These are phyloP conservation scores for Setaria italica DNA, from an alignment of 202 grass and related monocot genomes.

Conservation along the genomic window DNA sequence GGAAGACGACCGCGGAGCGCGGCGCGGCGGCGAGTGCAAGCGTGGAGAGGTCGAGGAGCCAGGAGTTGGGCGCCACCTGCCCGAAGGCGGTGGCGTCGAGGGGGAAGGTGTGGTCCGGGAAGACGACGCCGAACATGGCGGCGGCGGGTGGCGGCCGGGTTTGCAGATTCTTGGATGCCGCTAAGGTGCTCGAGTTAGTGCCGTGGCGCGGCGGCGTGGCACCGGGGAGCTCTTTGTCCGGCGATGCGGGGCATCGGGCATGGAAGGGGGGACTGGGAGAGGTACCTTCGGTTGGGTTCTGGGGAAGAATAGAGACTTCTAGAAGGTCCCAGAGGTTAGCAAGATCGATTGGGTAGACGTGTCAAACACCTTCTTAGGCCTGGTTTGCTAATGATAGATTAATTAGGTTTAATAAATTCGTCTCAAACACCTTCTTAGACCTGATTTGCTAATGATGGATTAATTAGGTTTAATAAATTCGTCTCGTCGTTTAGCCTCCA, in stretches of 20 bases:
- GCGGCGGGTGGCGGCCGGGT: constrained; percentile 7
- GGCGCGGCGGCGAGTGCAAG: constrained; percentile 57
- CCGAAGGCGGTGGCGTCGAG: constrained; percentile 76
- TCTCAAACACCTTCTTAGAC: too few relatives aligned
- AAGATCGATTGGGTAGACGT: background rate
- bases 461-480: too few relatives aligned
- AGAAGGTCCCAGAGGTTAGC: constrained; percentile 39
- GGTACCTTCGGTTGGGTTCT: constrained; percentile 32
- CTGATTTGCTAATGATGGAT: too few relatives aligned
- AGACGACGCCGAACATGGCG: constrained; percentile 92
- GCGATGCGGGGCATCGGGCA: constrained; percentile 1
- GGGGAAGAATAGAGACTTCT: constrained; percentile 47
- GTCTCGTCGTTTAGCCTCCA: too few relatives aligned
- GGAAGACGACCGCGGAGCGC: constrained; percentile 69
- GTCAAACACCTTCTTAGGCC: background rate
- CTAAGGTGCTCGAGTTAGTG: background rate
- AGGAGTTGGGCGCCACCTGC: constrained; percentile 79
- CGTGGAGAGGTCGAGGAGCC: constrained; percentile 77
- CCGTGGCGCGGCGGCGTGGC: constrained; percentile 13
- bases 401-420: too few relatives aligned
- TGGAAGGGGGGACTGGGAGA: background rate
- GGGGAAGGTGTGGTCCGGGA: constrained; percentile 85
- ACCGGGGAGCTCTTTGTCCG: constrained; percentile 2
- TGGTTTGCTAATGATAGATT: too few relatives aligned
- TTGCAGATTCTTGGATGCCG: constrained; percentile 25